Base-by-base conservation (phyloP, 139 green algal genomes). In the Eudorina sp. region DNA sequence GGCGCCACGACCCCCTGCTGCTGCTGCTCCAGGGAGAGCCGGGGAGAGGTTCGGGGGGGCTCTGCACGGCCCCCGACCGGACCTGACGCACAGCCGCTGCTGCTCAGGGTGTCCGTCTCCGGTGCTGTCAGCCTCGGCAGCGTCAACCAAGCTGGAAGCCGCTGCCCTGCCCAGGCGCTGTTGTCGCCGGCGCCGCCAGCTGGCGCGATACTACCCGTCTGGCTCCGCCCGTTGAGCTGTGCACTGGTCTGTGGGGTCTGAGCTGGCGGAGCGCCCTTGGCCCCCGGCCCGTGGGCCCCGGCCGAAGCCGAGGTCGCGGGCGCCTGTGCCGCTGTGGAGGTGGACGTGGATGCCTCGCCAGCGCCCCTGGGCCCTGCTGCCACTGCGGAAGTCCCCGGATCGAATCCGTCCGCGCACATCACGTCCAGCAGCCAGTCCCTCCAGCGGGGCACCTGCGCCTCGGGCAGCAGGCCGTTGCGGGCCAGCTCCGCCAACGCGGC, bases 371-470 rank as follows among this genome's bases (percentile, higher is more conserved):
- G 19, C 36, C 34, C 7, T 51, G 36, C 68, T 77, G 68, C 68
- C 1, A 77, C 4, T 51, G 36, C 70, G 3, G 40, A n/a, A 2
- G 36, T 48, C 70, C 53, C 78, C 27, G 23, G 38, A 36, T 85
- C 78, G 78, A 85, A 85, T 6, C 80, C 80, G 41, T 86, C 80
- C 40, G 41, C 80, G 80, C 80, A 86, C 60, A 86, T 27, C 31
- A 86, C 40, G 29, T 86, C 66, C 38, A 90, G 77, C 78, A 87
- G 64, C 86, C 86, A 90, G 77, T 90, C 77, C 27, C 77, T 60
- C 86, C 77, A 87, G 19, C 69, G 64, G 19, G 77, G 45, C 43
- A 90, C 73, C n/a, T 84, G 75, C 16, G 3, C 68, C 55, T 69
- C 74, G 3, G 53, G 58, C 40, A 81, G 38, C 48, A 87, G 77